Percentiles rank a stretch among this genome's conserved stretches.
Evolutionary conservation across 225 moss, liverwort and hornwort genomes (phyloP).

Genomic region (Physcomitrium patens): DNA sequence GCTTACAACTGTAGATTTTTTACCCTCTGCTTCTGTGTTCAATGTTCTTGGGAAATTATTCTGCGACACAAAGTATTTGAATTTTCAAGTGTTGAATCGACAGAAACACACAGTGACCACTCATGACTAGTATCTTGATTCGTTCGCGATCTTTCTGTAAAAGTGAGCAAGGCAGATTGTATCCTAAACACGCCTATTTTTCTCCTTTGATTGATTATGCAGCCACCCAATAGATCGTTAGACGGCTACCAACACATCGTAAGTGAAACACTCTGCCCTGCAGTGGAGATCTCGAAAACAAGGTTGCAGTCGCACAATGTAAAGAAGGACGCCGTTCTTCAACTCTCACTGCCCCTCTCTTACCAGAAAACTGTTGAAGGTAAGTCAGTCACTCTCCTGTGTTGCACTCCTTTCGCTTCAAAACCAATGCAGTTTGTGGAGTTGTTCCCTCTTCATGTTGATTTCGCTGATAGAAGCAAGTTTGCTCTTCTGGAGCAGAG

Average conservation of each 20-base stretch:
- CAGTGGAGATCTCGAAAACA: conserved; percentile 53
- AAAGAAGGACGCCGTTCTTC: conserved; percentile 65
- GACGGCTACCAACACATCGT: conserved; percentile 83
- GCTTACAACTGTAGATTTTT: conserved; percentile 52
- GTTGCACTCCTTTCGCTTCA: background rate
- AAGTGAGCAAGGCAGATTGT: background rate
- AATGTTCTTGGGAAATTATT: background rate
- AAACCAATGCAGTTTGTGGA: background rate
- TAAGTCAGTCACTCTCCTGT: background rate
- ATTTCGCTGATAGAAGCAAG: background rate
- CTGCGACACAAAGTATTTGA: too few species aligned
- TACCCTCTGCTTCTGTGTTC: background rate
- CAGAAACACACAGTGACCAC: too few species aligned
- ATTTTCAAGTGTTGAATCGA: too few species aligned
- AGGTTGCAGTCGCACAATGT: conserved; percentile 55
- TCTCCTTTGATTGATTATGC: conserved; percentile 12
- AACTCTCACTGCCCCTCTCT: conserved; percentile 33
- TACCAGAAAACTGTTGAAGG: conserved; percentile 57
- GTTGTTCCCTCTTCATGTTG: background rate
- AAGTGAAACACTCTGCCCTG: conserved; percentile 50
- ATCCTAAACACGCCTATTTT: background rate
- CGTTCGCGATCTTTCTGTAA: too few species aligned
- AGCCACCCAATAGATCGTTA: conserved; percentile 68
- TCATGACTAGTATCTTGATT: too few species aligned
- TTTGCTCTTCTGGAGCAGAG: conserved; percentile 47